Evolutionary conservation across 352 stramenopile species (phyloP).

Genomic region (Phytophthora sojae): DNA sequence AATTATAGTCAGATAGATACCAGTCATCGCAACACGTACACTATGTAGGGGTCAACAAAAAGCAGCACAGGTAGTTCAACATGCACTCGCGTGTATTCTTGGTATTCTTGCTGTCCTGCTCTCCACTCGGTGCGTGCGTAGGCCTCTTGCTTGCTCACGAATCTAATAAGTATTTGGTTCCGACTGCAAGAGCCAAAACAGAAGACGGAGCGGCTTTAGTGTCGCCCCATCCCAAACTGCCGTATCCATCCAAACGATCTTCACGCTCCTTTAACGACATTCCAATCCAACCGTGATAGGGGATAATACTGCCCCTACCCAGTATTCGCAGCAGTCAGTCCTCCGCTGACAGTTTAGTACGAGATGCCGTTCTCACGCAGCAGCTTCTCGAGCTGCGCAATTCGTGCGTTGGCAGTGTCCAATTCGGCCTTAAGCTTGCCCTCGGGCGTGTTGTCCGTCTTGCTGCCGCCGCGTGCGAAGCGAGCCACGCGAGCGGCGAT

Average conservation of each 20-base stretch:
- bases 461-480: slow-evolving; percentile 49
- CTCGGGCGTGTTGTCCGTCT: slow-evolving; percentile 53
- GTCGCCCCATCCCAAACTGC: slow-evolving; percentile 40
- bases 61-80: slow-evolving; percentile 29
- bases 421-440: slow-evolving; percentile 81
- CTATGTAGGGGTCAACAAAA: slow-evolving; percentile 23
- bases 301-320: slow-evolving; percentile 31
- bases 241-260: slow-evolving; percentile 39
- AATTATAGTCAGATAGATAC: slow-evolving; percentile 6
- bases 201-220: slow-evolving; percentile 41
- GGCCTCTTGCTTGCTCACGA: slow-evolving; percentile 52
- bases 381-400: slow-evolving; percentile 86
- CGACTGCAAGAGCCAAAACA: slow-evolving; percentile 54
- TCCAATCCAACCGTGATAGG: slow-evolving; percentile 37
- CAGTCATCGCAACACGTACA: slow-evolving; percentile 9
- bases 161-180: slow-evolving; percentile 66
- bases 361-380: slow-evolving; percentile 82
- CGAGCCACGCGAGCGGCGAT: slow-evolving; percentile 57
- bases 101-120: slow-evolving; percentile 47
- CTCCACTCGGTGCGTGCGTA: slow-evolving; percentile 46
- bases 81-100: slow-evolving; percentile 52
- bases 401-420: slow-evolving; percentile 83
- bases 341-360: slow-evolving; percentile 58
- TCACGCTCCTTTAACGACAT: slow-evolving; percentile 34
- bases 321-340: slow-evolving; percentile 35